A percentile compares a stretch with the other conserved stretches of the same genome.
These are phyloP conservation scores for Yamadazyma ubonensis DNA, from an alignment of 805 yeast species.

Conservation along the genomic window DNA sequence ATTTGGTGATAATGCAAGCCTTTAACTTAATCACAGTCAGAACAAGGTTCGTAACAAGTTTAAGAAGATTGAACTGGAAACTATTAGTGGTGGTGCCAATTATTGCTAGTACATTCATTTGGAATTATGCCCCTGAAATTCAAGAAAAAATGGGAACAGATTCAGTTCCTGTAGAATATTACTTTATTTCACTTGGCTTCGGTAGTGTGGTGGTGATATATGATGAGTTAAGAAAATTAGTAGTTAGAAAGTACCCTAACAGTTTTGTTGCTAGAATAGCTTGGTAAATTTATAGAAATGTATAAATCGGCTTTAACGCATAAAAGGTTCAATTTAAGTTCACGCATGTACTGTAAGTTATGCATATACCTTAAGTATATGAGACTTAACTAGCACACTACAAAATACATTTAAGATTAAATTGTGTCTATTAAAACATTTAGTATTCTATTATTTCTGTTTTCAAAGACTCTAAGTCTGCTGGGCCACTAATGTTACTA, in stretches of 20 bases:
- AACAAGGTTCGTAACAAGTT: slow-evolving; percentile 40
- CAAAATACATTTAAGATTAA: neutral
- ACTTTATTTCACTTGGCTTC: slow-evolving; percentile 46
- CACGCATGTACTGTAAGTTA: no score
- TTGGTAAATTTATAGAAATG: slow-evolving; percentile 29
- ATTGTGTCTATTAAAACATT: slow-evolving; percentile 19
- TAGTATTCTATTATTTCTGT: slow-evolving; percentile 23
- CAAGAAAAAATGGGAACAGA: slow-evolving; percentile 35
- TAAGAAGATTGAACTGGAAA: slow-evolving; percentile 40
- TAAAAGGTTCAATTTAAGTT: neutral
- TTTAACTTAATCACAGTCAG: slow-evolving; percentile 46
- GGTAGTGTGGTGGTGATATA: slow-evolving; percentile 37
- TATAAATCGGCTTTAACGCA: neutral
- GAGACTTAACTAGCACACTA: neutral
- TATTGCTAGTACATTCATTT: slow-evolving; percentile 38
- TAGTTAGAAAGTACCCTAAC: slow-evolving; percentile 37
- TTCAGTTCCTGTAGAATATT: slow-evolving; percentile 45
- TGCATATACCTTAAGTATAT: no score
- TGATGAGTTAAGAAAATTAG: slow-evolving; percentile 44
- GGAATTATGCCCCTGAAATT: slow-evolving; percentile 43
- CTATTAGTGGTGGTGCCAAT: slow-evolving; percentile 35
- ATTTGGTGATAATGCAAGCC: slow-evolving; percentile 47
- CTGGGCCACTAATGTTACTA: slow-evolving; percentile 19
- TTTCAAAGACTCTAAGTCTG: slow-evolving; percentile 28
- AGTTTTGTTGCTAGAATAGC: slow-evolving; percentile 38